Percentiles rank a stretch among this genome's conserved stretches.
phyloP scores from a whole-genome alignment of 495 filamentous ascomycete genomes.

The Lophiostoma macrostomum region DNA sequence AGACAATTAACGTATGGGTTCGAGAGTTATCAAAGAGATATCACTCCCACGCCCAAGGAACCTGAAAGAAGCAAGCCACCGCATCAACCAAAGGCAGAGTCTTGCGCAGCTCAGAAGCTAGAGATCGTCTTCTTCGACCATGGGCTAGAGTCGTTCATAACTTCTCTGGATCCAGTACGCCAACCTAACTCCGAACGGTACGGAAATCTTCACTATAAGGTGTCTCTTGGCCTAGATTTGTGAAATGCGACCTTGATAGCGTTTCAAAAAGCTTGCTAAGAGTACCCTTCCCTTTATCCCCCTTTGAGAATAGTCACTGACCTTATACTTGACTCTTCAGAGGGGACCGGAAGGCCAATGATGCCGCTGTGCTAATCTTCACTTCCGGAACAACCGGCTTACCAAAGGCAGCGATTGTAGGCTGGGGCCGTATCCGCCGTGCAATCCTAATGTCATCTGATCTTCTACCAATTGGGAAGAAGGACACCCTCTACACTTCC shows the following conservation, averaged over 20 bases:
- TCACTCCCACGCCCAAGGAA: background rate
- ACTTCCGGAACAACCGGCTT: slow-evolving; percentile 54
- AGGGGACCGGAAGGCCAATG: slow-evolving; percentile 28
- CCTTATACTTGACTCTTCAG: too few relatives aligned
- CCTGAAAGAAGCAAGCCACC: background rate
- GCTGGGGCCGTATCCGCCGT: slow-evolving; percentile 77
- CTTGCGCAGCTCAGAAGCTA: slow-evolving; percentile 34
- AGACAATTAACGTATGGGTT: slow-evolving; percentile 17
- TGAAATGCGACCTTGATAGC: too few relatives aligned
- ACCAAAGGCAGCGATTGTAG: slow-evolving; percentile 84
- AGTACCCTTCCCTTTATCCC: too few relatives aligned
- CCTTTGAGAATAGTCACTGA: too few relatives aligned
- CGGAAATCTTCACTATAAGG: too few relatives aligned
- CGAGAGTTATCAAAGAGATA: slow-evolving; percentile 3
- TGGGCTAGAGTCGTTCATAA: slow-evolving; percentile 45
- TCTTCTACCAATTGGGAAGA: slow-evolving; percentile 55
- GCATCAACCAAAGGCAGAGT: background rate
- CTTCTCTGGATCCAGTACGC: slow-evolving; percentile 17
- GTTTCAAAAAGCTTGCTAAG: too few relatives aligned
- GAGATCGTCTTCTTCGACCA: slow-evolving; percentile 63
- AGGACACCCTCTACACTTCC: slow-evolving; percentile 82
- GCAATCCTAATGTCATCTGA: slow-evolving; percentile 47
- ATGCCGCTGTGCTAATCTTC: slow-evolving; percentile 41
- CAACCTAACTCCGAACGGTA: slow-evolving; percentile 21
- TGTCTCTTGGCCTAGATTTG: too few relatives aligned